phyloP scores from a whole-genome alignment of 768 basidiomycete species.

The Rhodotorula paludigena region DNA sequence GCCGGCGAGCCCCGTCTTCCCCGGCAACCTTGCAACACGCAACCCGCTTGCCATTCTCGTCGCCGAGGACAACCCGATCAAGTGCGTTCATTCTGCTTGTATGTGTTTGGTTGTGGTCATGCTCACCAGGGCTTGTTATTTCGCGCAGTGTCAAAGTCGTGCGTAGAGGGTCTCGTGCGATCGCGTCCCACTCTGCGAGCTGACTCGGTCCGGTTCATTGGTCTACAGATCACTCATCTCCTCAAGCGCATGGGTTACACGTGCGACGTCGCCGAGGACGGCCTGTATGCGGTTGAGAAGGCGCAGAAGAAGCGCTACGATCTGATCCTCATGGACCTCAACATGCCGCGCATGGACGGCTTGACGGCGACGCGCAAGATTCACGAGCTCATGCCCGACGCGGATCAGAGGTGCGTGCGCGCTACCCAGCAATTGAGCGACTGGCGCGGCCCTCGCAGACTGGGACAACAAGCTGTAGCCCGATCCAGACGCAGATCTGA shows the following conservation, averaged over 20 bases:
- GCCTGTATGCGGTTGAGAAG: conserved; percentile 30
- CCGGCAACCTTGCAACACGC: conserved; percentile 20
- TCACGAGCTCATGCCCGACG: conserved; percentile 24
- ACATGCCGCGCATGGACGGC: conserved; percentile 35
- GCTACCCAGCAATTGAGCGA: not conserved
- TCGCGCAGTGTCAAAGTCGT: conserved; percentile 27
- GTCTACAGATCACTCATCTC: conserved; percentile 31
- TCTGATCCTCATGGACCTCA: conserved; percentile 37
- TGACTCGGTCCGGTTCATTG: too few species aligned
- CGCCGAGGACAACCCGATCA: conserved; percentile 37
- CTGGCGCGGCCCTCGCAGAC: too few species aligned
- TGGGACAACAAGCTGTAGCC: too few species aligned
- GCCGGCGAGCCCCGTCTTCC: conserved; percentile 23
- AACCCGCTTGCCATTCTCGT: conserved; percentile 31
- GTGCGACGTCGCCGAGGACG: conserved; percentile 19
- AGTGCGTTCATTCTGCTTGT: not conserved
- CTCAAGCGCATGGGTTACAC: conserved; percentile 33
- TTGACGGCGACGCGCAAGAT: conserved; percentile 17
- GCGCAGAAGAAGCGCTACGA: conserved; percentile 34
- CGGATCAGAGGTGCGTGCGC: not conserved
- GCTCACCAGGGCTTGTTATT: not conserved
- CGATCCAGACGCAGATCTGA: not conserved
- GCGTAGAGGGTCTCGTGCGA: too few species aligned
- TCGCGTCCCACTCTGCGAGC: too few species aligned
- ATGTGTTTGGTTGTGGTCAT: too few species aligned